Percentiles rank a stretch among this genome's conserved stretches.
Evolutionary conservation across 1,284 basidiomycete species (phyloP).

Genomic region (Sporisorium graminicola): DNA sequence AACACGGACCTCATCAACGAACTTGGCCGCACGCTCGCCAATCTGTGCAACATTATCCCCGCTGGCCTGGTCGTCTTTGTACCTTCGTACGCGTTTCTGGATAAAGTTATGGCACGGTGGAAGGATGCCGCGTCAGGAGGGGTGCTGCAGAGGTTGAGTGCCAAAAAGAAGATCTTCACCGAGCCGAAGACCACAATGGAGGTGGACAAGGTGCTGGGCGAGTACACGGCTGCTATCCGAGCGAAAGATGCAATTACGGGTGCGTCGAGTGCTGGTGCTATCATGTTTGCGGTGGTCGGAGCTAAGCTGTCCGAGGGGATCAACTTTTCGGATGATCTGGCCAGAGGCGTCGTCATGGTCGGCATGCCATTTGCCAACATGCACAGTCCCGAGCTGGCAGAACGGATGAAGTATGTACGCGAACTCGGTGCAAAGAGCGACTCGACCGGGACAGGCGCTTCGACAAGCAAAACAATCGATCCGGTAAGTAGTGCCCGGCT

Average conservation of each 20-base stretch:
- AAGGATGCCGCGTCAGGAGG: constrained; percentile 72
- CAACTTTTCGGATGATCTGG: constrained; percentile 87
- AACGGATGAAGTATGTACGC: constrained; percentile 78
- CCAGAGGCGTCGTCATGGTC: constrained; percentile 85
- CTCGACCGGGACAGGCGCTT: no score
- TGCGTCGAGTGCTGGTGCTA: constrained; percentile 53
- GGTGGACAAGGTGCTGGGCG: constrained; percentile 82
- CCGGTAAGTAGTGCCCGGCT: constrained; percentile 21
- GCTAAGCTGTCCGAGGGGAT: constrained; percentile 97
- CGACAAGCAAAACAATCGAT: constrained; percentile 9
- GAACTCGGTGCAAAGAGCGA: constrained; percentile 32
- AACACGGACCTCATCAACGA: constrained; percentile 82
- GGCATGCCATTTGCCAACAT: constrained; percentile 95
- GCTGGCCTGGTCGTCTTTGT: constrained; percentile 93
- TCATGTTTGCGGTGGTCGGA: constrained; percentile 86
- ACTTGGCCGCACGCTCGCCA: constrained; percentile 84
- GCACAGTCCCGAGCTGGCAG: constrained; percentile 87
- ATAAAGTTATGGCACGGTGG: constrained; percentile 80
- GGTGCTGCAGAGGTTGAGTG: constrained; percentile 76
- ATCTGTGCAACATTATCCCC: constrained; percentile 82
- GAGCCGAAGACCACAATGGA: constrained; percentile 84
- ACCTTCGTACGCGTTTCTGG: constrained; percentile 89
- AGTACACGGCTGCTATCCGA: constrained; percentile 78
- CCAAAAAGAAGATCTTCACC: constrained; percentile 88
- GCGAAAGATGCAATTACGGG: constrained; percentile 5